Percentiles rank a stretch among this genome's conserved stretches.
Conservation (phyloP, 352 stramenopile species). For the Pythium coloratum region DNA sequence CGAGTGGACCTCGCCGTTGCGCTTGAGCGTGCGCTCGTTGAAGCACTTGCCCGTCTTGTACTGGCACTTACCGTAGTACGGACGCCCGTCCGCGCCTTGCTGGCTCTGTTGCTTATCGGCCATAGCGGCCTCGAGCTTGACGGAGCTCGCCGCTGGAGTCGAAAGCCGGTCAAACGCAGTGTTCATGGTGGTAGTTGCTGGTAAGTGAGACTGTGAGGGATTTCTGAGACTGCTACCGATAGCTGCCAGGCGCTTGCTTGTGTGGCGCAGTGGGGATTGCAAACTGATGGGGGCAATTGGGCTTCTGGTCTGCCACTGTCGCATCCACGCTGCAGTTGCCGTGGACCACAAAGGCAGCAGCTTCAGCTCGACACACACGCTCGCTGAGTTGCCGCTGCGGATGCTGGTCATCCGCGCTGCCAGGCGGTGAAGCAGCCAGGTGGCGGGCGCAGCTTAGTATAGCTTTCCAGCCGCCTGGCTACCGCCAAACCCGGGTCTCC, state of each 20-base stretch:
- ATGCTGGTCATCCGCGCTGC: slow-evolving; percentile 4
- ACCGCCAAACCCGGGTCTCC: not conserved
- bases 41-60: slow-evolving; percentile 90
- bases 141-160: slow-evolving; percentile 17
- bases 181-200: slow-evolving; percentile 12
- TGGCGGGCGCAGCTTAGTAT: not conserved
- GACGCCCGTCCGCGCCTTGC: slow-evolving; percentile 23
- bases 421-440: not conserved
- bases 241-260: not conserved
- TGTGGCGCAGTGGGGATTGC: slow-evolving; percentile 41
- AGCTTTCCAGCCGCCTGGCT: not conserved
- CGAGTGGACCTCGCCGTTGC: slow-evolving; percentile 78
- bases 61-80: slow-evolving; percentile 80
- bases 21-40: slow-evolving; percentile 84
- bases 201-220: not conserved
- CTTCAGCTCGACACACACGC: not conserved
- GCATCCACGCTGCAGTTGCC: slow-evolving; percentile 22
- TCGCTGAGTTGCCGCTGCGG: not conserved
- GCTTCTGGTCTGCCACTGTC: slow-evolving; percentile 12
- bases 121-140: slow-evolving; percentile 27
- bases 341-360: slow-evolving; percentile 3
- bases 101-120: slow-evolving; percentile 3
- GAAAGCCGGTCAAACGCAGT: slow-evolving; percentile 14
- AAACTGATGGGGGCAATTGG: slow-evolving; percentile 41
- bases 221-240: not conserved